phyloP scores from a whole-genome alignment of 2,329 filamentous ascomycete genomes.

The Ophiocordyceps camponoti-leonardi region DNA sequence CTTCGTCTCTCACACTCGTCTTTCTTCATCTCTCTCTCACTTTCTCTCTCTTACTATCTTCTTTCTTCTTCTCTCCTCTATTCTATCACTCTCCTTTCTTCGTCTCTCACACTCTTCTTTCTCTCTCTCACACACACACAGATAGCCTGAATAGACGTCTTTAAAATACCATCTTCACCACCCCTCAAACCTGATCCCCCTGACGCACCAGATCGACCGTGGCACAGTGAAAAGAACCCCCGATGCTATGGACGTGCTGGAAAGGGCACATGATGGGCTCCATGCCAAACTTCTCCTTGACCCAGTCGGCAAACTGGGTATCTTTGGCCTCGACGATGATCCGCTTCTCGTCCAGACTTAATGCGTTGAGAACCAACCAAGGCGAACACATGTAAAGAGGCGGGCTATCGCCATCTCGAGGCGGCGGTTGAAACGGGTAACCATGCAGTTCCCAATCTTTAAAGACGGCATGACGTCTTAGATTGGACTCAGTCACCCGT shows the following conservation, averaged over 20 bases:
- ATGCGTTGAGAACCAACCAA: slow-evolving; percentile 2
- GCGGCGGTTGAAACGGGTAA: background rate
- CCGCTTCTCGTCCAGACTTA: slow-evolving; percentile 1
- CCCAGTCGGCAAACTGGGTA: background rate
- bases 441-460: slow-evolving; percentile 1
- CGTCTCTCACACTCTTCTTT: background rate
- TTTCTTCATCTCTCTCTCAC: background rate
- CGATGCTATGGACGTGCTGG: slow-evolving; percentile 2
- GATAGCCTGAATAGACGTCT: too few species aligned
- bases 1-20: background rate
- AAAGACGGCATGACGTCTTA: background rate
- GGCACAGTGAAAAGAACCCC: slow-evolving; percentile 2
- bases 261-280: slow-evolving; percentile 1
- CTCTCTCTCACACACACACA: too few species aligned
- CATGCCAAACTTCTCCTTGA: slow-evolving; percentile 1
- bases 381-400: slow-evolving; percentile 2
- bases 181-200: too few species aligned
- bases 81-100: background rate
- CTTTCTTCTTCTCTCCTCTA: background rate
- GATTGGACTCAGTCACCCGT: background rate
- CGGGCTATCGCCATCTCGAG: background rate
- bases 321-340: slow-evolving; percentile 1
- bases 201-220: slow-evolving; percentile 1
- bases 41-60: background rate
- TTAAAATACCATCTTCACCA: too few species aligned